phyloP scores from a whole-genome alignment of 768 basidiomycete species.

The Macrolepiota dolichaula region DNA sequence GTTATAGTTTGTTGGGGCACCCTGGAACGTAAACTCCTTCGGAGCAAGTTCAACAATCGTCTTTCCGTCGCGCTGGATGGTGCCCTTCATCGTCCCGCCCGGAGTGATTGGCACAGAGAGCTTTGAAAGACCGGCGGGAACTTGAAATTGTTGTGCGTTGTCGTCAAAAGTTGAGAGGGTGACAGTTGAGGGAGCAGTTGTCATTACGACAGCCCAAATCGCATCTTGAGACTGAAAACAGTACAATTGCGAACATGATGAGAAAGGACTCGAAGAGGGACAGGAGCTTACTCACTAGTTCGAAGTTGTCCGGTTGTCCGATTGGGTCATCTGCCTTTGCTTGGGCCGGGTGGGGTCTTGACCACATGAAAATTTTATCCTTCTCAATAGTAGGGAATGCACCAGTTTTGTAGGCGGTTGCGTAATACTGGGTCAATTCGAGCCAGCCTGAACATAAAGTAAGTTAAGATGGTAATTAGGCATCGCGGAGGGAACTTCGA shows the following conservation, averaged over 20 bases:
- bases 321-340: conserved; percentile 56
- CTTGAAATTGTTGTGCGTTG: conserved; percentile 40
- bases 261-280: conserved; percentile 7
- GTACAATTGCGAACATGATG: background rate
- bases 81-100: conserved; percentile 48
- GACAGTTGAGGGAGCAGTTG: conserved; percentile 53
- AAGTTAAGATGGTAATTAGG: conserved; percentile 6
- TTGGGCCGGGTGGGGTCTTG: conserved; percentile 57
- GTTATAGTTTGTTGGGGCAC: conserved; percentile 57
- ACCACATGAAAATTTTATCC: conserved; percentile 68
- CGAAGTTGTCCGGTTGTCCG: conserved; percentile 51
- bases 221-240: conserved; percentile 50
- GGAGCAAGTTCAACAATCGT: conserved; percentile 47
- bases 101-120: conserved; percentile 53
- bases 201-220: conserved; percentile 68
- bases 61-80: conserved; percentile 45
- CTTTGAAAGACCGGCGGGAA: conserved; percentile 58
- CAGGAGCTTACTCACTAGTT: conserved; percentile 43
- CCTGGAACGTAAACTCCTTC: conserved; percentile 48
- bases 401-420: conserved; percentile 71
- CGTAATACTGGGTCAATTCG: conserved; percentile 61
- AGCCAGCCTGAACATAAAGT: conserved; percentile 49
- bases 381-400: conserved; percentile 50
- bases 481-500: conserved; percentile 3
- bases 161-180: conserved; percentile 48